These are phyloP conservation scores for Solanum megistacrolobum DNA, from an alignment of 257 asterid genomes.

Conservation along the genomic window DNA sequence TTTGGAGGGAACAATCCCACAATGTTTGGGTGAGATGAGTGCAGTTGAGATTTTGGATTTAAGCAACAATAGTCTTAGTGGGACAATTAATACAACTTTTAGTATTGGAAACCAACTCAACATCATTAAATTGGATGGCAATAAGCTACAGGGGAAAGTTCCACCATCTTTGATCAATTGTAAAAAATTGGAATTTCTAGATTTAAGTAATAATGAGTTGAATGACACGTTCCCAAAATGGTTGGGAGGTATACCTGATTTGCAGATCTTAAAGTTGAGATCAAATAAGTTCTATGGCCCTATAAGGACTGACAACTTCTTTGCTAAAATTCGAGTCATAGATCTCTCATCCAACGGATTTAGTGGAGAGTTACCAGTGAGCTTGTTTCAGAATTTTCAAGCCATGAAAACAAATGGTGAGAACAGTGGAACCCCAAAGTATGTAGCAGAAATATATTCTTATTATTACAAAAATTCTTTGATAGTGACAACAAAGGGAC, in stretches of 20 bases:
- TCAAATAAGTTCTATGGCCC: not conserved
- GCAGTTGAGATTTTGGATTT: fast-evolving
- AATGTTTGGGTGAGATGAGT: not conserved
- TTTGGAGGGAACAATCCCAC: not conserved
- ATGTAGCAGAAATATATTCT: no score
- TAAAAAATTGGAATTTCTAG: no score
- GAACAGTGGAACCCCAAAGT: no score
- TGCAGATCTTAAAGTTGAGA: not conserved
- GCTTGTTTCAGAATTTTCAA: no score
- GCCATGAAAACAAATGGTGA: no score
- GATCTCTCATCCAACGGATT: not conserved
- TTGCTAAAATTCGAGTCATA: not conserved
- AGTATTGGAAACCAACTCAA: not conserved
- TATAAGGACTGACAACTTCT: not conserved
- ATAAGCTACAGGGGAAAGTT: not conserved
- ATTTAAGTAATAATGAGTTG: no score
- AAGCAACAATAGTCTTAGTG: not conserved
- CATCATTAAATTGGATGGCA: not conserved
- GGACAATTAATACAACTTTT: not conserved
- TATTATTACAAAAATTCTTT: no score
- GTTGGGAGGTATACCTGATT: not conserved
- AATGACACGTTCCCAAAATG: no score
- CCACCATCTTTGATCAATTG: no score
- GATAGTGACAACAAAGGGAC: not conserved
- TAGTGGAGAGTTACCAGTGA: not conserved